A percentile compares a stretch with the other conserved stretches of the same genome.
These are phyloP conservation scores for Neonothopanus nambi DNA, from an alignment of 1,284 basidiomycete genomes.

Conservation along the genomic window DNA sequence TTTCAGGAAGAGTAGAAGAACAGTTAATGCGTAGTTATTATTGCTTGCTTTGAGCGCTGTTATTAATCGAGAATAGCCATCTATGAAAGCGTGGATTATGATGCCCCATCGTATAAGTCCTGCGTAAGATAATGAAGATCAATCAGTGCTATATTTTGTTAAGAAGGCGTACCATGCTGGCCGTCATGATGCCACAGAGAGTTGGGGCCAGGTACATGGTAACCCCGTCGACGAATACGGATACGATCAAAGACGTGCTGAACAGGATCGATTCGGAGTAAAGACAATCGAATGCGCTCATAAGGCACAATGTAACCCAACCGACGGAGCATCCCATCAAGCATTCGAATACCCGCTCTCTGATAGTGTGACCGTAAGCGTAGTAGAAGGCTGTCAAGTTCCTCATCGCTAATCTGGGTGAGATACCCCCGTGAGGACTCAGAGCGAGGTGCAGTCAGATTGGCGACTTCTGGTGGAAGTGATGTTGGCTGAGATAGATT, in stretches of 20 bases:
- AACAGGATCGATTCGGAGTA: conserved; percentile 16
- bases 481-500: neutral
- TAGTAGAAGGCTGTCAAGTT: conserved; percentile 12
- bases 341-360: conserved; percentile 4
- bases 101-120: conserved; percentile 13
- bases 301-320: conserved; percentile 12
- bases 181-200: conserved; percentile 21
- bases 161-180: conserved; percentile 10
- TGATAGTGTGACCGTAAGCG: conserved; percentile 14
- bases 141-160: neutral
- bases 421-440: neutral
- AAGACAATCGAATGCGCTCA: conserved; percentile 12
- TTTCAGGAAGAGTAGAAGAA: conserved; percentile 24
- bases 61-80: conserved; percentile 13
- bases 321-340: conserved; percentile 14
- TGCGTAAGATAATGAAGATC: neutral
- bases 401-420: conserved; percentile 20
- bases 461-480: neutral
- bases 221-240: conserved; percentile 5
- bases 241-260: conserved; percentile 16
- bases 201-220: conserved; percentile 17
- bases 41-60: conserved; percentile 7
- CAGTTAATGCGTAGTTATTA: conserved; percentile 20
- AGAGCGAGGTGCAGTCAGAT: neutral
- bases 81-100: conserved; percentile 15